Evolutionary conservation across 148 eudicot species (phyloP).

Genomic region (Chenopodium berlandieri): DNA sequence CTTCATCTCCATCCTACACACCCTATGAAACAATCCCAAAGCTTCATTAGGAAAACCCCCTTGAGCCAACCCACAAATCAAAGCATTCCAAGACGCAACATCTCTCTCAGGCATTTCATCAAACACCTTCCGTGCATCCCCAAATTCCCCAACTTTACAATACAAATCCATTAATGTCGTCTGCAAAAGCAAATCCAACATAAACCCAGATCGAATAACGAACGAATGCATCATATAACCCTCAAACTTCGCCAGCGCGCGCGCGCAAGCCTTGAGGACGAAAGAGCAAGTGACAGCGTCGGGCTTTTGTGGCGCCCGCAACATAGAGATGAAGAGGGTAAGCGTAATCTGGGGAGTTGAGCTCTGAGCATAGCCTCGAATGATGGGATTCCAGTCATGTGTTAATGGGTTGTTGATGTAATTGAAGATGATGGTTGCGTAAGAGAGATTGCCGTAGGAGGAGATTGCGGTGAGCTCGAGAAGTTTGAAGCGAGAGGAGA

Average conservation of each 20-base stretch:
- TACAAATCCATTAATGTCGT: constrained; percentile 73
- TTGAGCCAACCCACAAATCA: constrained; percentile 75
- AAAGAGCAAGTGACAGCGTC: constrained; percentile 86
- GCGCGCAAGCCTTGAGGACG: constrained; percentile 77
- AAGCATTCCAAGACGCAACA: constrained; percentile 70
- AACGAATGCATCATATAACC: constrained; percentile 50
- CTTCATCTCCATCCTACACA: constrained; percentile 37
- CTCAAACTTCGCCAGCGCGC: constrained; percentile 48
- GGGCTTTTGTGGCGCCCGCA: constrained; percentile 42
- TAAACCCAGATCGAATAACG: constrained; percentile 48
- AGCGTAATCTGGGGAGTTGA: constrained; percentile 45
- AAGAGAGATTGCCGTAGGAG: constrained; percentile 44
- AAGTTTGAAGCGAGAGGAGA: constrained; percentile 37
- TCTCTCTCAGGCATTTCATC: constrained; percentile 71
- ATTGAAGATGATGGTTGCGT: constrained; percentile 50
- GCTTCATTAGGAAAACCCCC: constrained; percentile 60
- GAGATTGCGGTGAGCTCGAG: constrained; percentile 57
- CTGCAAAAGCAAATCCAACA: constrained; percentile 46
- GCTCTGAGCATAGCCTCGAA: constrained; percentile 62
- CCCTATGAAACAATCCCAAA: constrained; percentile 41
- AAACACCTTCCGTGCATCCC: constrained; percentile 49
- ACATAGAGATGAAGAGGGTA: constrained; percentile 40
- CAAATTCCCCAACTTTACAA: constrained; percentile 58
- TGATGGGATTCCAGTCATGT: constrained; percentile 70
- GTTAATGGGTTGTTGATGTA: constrained; percentile 42